These are phyloP conservation scores for Magnusiomyces suaveolens DNA, from an alignment of 1,139 yeast species.

Conservation along the genomic window DNA sequence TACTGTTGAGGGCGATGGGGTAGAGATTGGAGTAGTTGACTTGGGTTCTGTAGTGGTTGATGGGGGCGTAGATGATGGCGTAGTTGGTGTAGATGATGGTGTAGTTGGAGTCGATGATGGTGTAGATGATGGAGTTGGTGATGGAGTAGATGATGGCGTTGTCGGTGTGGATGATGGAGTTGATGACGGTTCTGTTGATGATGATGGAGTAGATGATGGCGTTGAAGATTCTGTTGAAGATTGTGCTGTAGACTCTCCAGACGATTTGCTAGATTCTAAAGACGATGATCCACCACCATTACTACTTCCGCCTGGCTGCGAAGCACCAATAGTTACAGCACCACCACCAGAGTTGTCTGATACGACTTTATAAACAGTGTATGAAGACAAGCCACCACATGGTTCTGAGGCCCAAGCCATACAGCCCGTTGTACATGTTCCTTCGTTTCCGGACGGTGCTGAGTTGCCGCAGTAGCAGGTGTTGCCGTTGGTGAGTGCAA, in stretches of 20 bases:
- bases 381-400: constrained; percentile 17
- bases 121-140: constrained; percentile 12
- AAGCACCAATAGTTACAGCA: constrained; percentile 8
- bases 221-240: constrained; percentile 1
- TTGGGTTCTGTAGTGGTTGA: constrained; percentile 2
- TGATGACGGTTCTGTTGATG: too few relatives aligned
- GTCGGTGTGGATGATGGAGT: too few relatives aligned
- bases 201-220: too few relatives aligned
- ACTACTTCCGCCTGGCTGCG: constrained; percentile 3
- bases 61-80: constrained; percentile 8
- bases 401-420: constrained; percentile 11
- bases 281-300: constrained; percentile 2
- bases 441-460: constrained; percentile 37
- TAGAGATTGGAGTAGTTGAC: neutral
- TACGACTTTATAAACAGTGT: constrained; percentile 16
- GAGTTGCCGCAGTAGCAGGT: constrained; percentile 57
- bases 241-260: too few relatives aligned
- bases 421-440: constrained; percentile 41
- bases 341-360: constrained; percentile 14
- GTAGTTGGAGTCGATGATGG: constrained; percentile 9
- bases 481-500: constrained; percentile 50
- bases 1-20: neutral
- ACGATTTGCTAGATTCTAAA: too few relatives aligned
- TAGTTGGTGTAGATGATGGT: constrained; percentile 5
- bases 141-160: constrained; percentile 9